Evolutionary conservation across 2,329 filamentous ascomycete species (phyloP).

Genomic region (Cucurbitaria berberidis): DNA sequence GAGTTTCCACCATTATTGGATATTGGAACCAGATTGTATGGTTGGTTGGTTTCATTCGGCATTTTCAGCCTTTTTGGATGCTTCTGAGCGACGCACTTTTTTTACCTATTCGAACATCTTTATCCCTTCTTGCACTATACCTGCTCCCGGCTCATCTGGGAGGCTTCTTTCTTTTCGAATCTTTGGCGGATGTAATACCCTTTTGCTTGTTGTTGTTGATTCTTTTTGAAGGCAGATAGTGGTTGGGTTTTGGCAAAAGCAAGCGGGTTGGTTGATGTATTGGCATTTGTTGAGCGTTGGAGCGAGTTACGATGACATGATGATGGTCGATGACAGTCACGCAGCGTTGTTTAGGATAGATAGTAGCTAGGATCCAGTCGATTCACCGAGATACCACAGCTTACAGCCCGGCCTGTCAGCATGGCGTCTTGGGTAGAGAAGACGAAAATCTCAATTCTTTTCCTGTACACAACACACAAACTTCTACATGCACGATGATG

Average conservation of each 20-base stretch:
- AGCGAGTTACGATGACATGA: conserved; percentile 19
- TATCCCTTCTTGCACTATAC: conserved; percentile 33
- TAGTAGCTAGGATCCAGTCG: neutral
- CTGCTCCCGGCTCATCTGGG: conserved; percentile 28
- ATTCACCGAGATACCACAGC: neutral
- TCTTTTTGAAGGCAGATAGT: conserved; percentile 10
- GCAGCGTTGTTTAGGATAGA: conserved; percentile 15
- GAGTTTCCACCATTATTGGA: conserved; percentile 19
- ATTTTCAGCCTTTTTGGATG: neutral
- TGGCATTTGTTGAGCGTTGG: conserved; percentile 9
- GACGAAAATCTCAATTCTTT: neutral
- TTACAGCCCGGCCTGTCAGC: neutral
- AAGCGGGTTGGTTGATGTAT: conserved; percentile 15
- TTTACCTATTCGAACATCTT: conserved; percentile 12
- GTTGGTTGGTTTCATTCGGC: conserved; percentile 10
- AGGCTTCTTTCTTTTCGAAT: conserved; percentile 29
- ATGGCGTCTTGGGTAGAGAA: neutral
- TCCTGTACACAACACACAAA: neutral
- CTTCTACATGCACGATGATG: neutral
- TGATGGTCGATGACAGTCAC: conserved; percentile 19
- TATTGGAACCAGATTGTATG: conserved; percentile 28
- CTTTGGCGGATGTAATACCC: conserved; percentile 38
- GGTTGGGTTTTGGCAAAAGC: conserved; percentile 16
- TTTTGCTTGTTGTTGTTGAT: conserved; percentile 21
- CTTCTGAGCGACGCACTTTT: conserved; percentile 9